These are phyloP conservation scores for Tricladium varicosporioides DNA, from an alignment of 2,329 filamentous ascomycete genomes.

Conservation along the genomic window DNA sequence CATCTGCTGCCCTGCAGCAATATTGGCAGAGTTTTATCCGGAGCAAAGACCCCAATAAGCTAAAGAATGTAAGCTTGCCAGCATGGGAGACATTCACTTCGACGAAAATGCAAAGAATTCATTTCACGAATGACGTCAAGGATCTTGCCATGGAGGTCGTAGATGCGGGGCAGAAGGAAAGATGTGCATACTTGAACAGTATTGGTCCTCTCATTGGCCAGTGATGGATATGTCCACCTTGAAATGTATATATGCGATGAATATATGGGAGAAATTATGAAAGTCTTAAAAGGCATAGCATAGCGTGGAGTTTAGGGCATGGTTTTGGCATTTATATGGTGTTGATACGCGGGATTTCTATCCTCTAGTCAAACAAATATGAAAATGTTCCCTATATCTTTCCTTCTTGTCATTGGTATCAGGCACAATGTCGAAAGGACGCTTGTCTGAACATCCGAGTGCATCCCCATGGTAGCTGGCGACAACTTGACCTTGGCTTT, in stretches of 20 bases:
- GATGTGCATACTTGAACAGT: slow-evolving; percentile 47
- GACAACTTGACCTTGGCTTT: too few species aligned
- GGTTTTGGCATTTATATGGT: neutral
- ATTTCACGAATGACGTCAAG: slow-evolving; percentile 42
- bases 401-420: too few species aligned
- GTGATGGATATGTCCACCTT: slow-evolving; percentile 26
- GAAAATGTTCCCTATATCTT: too few species aligned
- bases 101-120: slow-evolving; percentile 28
- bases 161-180: slow-evolving; percentile 37
- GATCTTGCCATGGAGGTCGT: slow-evolving; percentile 44
- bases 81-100: slow-evolving; percentile 48
- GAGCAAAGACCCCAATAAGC: slow-evolving; percentile 62
- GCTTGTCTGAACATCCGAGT: too few species aligned
- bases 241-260: neutral
- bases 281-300: neutral
- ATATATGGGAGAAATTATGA: neutral
- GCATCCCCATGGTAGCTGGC: too few species aligned
- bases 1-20: slow-evolving; percentile 47
- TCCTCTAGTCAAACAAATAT: too few species aligned
- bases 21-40: slow-evolving; percentile 77
- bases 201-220: slow-evolving; percentile 49
- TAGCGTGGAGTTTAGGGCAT: neutral
- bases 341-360: neutral
- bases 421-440: too few species aligned
- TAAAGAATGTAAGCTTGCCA: slow-evolving; percentile 44